Conservation (phyloP, 768 basidiomycete genomes). For the Hydnomerulius pinastri region DNA sequence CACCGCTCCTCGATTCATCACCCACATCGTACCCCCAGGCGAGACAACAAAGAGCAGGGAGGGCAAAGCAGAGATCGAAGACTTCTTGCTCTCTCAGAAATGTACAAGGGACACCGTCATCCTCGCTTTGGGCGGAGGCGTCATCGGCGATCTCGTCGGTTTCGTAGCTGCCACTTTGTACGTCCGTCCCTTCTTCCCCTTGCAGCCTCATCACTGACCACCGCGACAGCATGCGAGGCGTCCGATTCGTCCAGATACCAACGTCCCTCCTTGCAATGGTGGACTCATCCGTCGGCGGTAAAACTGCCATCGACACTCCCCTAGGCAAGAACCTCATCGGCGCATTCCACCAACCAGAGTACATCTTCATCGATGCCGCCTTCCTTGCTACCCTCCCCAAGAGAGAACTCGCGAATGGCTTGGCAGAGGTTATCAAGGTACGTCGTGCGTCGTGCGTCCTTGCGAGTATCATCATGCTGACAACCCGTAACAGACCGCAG, state of each 20-base stretch:
- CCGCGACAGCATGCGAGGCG: slow-evolving; percentile 98
- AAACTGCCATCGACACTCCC: slow-evolving; percentile 98
- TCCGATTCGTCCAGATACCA: slow-evolving; percentile 94
- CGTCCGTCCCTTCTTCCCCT: slow-evolving; percentile 24
- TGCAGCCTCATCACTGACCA: slow-evolving; percentile 1
- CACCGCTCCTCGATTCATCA: slow-evolving; percentile 66
- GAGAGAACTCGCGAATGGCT: slow-evolving; percentile 96
- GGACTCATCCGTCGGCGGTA: slow-evolving; percentile 95
- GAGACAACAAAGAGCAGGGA: slow-evolving; percentile 91
- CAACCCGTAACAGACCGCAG: slow-evolving; percentile 74
- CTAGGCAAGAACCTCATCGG: slow-evolving; percentile 99
- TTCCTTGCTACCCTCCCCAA: slow-evolving; percentile 92
- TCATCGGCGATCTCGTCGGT: slow-evolving; percentile 95
- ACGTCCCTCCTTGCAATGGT: slow-evolving; percentile 98
- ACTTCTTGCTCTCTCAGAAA: slow-evolving; percentile 83
- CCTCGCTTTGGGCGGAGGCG: slow-evolving; percentile 93
- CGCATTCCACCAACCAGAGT: slow-evolving; percentile 97
- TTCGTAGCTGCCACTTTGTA: slow-evolving; percentile 98
- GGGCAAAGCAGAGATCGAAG: slow-evolving; percentile 92
- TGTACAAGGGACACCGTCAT: slow-evolving; percentile 94
- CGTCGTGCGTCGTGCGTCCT: slow-evolving; percentile 21
- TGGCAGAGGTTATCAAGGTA: slow-evolving; percentile 98
- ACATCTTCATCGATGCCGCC: slow-evolving; percentile 95
- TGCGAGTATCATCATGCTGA: background rate
- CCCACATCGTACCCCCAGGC: slow-evolving; percentile 81